Evolutionary conservation across 768 basidiomycete genomes (phyloP).

Genomic region (Xerocomus spinulosus): DNA sequence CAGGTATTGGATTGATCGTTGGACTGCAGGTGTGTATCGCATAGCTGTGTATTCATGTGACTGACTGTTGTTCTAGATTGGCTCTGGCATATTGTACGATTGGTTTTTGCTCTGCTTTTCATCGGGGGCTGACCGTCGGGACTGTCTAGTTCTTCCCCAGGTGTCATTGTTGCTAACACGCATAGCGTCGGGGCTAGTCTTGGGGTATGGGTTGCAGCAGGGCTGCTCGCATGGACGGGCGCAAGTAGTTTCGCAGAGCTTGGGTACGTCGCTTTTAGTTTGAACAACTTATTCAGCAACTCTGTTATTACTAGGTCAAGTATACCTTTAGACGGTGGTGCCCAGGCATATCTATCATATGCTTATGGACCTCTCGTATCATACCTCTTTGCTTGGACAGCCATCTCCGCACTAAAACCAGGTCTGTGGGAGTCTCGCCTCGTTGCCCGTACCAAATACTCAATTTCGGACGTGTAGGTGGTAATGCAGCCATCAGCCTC

Average conservation of each 20-base stretch:
- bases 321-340: slow-evolving; percentile 43
- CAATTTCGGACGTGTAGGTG: slow-evolving; percentile 38
- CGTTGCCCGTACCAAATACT: not conserved
- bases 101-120: slow-evolving; percentile 13
- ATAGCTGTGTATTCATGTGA: not conserved
- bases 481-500: slow-evolving; percentile 80
- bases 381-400: slow-evolving; percentile 94
- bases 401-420: slow-evolving; percentile 84
- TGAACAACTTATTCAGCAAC: not conserved
- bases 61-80: slow-evolving; percentile 48
- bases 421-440: slow-evolving; percentile 37
- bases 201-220: slow-evolving; percentile 77
- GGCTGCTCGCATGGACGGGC: slow-evolving; percentile 90
- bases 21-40: slow-evolving; percentile 60
- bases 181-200: slow-evolving; percentile 89
- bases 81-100: slow-evolving; percentile 88
- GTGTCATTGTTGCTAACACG: slow-evolving; percentile 84
- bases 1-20: slow-evolving; percentile 82
- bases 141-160: slow-evolving; percentile 73
- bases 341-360: slow-evolving; percentile 82
- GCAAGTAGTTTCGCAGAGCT: slow-evolving; percentile 92
- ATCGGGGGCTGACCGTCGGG: slow-evolving; percentile 2
- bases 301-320: slow-evolving; percentile 22
- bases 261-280: slow-evolving; percentile 48
- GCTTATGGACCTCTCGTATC: slow-evolving; percentile 83